Conservation (phyloP, 2,329 filamentous ascomycete species). For the Mollisia scopiformis region DNA sequence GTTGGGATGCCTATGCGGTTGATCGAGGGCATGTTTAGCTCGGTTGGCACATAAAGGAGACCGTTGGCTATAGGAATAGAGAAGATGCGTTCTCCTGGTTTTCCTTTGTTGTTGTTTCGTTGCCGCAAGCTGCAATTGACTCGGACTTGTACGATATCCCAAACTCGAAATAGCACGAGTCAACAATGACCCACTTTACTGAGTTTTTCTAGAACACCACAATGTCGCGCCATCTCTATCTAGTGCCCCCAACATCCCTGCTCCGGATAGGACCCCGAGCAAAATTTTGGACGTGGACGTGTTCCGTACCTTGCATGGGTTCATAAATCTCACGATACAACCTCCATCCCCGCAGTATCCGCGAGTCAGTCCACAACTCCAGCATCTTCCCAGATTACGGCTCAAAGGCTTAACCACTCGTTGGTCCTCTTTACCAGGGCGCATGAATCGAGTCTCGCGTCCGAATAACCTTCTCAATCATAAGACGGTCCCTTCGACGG, state of each 20-base stretch:
- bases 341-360: not conserved
- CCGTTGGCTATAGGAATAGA: too few species aligned
- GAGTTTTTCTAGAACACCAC: constrained; percentile 18
- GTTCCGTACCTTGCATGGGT: not conserved
- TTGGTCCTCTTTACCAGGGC: not conserved
- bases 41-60: not conserved
- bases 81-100: too few species aligned
- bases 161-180: not conserved
- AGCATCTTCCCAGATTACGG: constrained; percentile 1
- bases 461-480: not conserved
- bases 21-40: not conserved
- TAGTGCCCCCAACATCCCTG: not conserved
- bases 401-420: not conserved
- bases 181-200: constrained; percentile 4
- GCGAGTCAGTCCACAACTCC: constrained; percentile 3
- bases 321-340: not conserved
- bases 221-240: constrained; percentile 1
- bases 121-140: not conserved
- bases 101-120: not conserved
- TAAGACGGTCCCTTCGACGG: not conserved
- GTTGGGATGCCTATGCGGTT: not conserved
- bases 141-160: not conserved
- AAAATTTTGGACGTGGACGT: not conserved
- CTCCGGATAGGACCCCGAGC: not conserved
- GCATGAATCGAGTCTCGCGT: constrained; percentile 10